A percentile compares a stretch with the other conserved stretches of the same genome.
Conservation (phyloP, 2,329 filamentous ascomycete species). For the Dothiorella sarmentorum region DNA sequence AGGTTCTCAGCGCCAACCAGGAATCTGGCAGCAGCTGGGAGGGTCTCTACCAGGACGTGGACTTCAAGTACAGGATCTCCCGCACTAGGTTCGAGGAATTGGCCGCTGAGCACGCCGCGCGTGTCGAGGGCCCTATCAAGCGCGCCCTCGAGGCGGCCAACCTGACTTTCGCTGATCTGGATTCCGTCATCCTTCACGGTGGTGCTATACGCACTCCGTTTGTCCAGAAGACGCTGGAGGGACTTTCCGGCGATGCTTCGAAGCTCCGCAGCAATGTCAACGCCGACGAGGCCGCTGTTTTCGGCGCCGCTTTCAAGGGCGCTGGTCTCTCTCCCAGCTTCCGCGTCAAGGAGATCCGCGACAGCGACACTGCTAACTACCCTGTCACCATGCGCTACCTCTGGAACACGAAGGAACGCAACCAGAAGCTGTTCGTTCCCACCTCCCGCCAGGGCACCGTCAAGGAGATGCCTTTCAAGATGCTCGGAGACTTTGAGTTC, state of each 20-base stretch:
- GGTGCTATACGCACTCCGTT: constrained; percentile 89
- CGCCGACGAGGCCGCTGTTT: constrained; percentile 92
- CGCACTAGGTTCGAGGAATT: constrained; percentile 79
- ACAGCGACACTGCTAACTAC: constrained; percentile 73
- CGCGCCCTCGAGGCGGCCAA: constrained; percentile 71
- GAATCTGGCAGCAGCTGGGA: constrained; percentile 81
- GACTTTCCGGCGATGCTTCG: constrained; percentile 64
- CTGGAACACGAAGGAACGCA: constrained; percentile 63
- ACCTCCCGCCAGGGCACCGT: constrained; percentile 70
- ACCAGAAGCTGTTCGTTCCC: constrained; percentile 80
- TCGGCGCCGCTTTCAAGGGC: constrained; percentile 91
- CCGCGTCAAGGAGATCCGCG: constrained; percentile 93
- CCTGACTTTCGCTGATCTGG: constrained; percentile 70
- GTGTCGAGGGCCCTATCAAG: constrained; percentile 67
- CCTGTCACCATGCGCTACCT: constrained; percentile 70
- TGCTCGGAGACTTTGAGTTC: constrained; percentile 76
- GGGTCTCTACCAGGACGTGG: constrained; percentile 83
- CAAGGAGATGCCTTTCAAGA: constrained; percentile 82
- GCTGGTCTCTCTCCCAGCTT: constrained; percentile 91
- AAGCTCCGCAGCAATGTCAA: constrained; percentile 95
- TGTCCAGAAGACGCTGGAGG: constrained; percentile 84
- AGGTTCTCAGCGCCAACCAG: constrained; percentile 89
- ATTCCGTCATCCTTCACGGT: constrained; percentile 90
- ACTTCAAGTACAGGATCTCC: constrained; percentile 87
- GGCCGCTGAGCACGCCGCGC: constrained; percentile 62